Base-by-base conservation (phyloP, 352 stramenopile genomes). In the Globisporangium splendens region DNA sequence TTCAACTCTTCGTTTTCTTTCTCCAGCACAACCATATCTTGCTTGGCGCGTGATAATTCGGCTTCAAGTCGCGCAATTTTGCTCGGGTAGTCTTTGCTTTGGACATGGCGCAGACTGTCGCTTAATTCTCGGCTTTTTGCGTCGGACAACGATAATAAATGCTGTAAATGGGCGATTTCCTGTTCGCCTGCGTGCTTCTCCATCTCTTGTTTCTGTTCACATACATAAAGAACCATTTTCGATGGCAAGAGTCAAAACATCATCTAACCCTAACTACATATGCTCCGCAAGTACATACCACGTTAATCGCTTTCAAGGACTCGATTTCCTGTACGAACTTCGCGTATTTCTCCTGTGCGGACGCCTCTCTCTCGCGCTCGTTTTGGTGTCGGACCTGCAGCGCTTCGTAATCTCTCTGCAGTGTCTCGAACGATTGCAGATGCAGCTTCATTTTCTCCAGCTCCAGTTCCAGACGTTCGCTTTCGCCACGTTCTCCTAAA, bases 1-100 rank as follows among this genome's bases (percentile, higher is more conserved):
- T 77, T 75, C 2, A 91, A 54, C 42, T 80, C 64, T 3, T 83
- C 75, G 33, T 88, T 78, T 14, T 89, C 77, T 31, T 76, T 82
- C 55, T 78, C 58, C 0, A 82, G 52, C 12, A 54, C 24, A 8
- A 46, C 57, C 46, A 70, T 57, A 5, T 62, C 61, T 53, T 85
- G 69, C 8, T 73, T 57, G 8, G 73, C 58, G 31, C 88, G 69
- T 0, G 49, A 43, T 8, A 89, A 52, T 33, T 89, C 72, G 28
- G 70, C 67, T 54, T 93, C 71, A 17, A 88, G 59, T 12, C 68
- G 77, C 13, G 75, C 59, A 3, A 89, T 38, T 35, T 79, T 77
- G 11, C 62, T 77, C 1, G 76, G 70, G 47, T 71, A 84, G 39
- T 88, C 76, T 57, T 83, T 65, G 1, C 56, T 61, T 31, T 83